Base-by-base conservation (phyloP, 768 basidiomycete species). In the Psilocybe cyanescens region DNA sequence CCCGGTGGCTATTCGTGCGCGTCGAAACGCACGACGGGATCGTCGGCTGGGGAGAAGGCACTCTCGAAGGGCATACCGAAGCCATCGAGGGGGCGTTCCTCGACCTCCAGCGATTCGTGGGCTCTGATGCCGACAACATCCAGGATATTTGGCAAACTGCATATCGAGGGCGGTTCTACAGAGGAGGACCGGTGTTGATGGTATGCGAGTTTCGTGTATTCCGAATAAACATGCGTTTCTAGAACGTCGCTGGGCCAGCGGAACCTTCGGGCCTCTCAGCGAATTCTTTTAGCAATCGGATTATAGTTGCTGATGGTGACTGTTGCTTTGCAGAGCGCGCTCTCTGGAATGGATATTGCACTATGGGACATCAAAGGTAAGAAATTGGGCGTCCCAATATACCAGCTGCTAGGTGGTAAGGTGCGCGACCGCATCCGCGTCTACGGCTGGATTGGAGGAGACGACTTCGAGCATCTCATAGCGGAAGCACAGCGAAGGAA, bases 281-380 rank as follows among this genome's bases (percentile, higher is more conserved):
- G 24, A 2, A 24, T 24, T 24, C 24, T 24, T 24, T 24, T 24
- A 24, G 24, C 24, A 24, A 24, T 24, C 0, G 2, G 2, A 24
- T 24, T 24, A 24, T 2, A 24, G 46, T 6, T 39, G 8, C 35
- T 12, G 1, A 44, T 53, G 2, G 9, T 17, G 4, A 44, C 11
- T 44, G 39, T 31, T 41, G 4, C 3, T 3, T 59, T 9, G 29
- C 16, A 84, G 81, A 84, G 81, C 30, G 84, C 81, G 8, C 71
- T 84, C 8, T 83, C 85, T 1, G 86, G 87, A 0, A 71, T 90
- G 31, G 87, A 90, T 71, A 90, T 91, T 60, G 87, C 88, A 0
- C 75, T 91, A 1, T 82, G 90, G 90, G 90, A 91, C 67, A 88
- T 91, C 74, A 90, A 90, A 65, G 90, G 90, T n/a, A 90, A 89